A percentile compares a stretch with the other conserved stretches of the same genome.
These are phyloP conservation scores for Triglochin maritima DNA, from an alignment of 106 monocot species.

Conservation along the genomic window DNA sequence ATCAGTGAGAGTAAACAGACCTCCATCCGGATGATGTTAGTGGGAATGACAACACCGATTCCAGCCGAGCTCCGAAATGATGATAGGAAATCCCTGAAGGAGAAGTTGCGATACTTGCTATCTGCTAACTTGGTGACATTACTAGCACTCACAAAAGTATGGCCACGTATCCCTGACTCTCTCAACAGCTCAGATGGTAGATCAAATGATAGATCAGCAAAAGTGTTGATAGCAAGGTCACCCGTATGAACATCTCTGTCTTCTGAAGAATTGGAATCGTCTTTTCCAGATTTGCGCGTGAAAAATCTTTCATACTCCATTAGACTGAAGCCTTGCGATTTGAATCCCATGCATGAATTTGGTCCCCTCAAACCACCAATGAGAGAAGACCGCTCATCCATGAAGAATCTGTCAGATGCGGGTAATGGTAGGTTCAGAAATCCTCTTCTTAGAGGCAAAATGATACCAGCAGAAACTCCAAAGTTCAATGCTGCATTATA, in stretches of 20 bases:
- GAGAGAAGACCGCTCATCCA: conserved; percentile 44
- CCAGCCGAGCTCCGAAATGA: conserved; percentile 65
- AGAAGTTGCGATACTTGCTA: conserved; percentile 36
- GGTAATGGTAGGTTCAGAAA: conserved; percentile 22
- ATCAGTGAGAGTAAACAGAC: conserved; percentile 17
- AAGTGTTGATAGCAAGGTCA: conserved; percentile 63
- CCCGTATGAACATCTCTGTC: conserved; percentile 65
- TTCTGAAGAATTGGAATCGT: conserved; percentile 20
- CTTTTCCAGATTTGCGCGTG: conserved; percentile 20
- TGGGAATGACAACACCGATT: conserved; percentile 67
- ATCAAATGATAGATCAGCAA: conserved; percentile 90
- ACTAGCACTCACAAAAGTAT: conserved; percentile 53
- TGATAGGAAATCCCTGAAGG: conserved; percentile 25
- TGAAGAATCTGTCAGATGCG: conserved; percentile 28
- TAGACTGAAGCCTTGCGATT: conserved; percentile 60
- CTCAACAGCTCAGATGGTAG: conserved; percentile 62
- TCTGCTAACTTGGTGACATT: conserved; percentile 55
- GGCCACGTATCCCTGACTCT: conserved; percentile 73
- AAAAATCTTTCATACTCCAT: conserved; percentile 45
- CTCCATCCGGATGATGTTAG: conserved; percentile 82
- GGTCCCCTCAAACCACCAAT: conserved; percentile 54
- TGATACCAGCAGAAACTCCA: conserved; percentile 27
- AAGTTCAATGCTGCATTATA: conserved; percentile 29
- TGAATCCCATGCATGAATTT: conserved; percentile 54
- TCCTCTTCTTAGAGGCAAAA: conserved; percentile 35